Percentiles rank a stretch among this genome's conserved stretches.
Evolutionary conservation across 2,329 filamentous ascomycete genomes (phyloP).

Genomic region (Dendrostoma leiphaemia): DNA sequence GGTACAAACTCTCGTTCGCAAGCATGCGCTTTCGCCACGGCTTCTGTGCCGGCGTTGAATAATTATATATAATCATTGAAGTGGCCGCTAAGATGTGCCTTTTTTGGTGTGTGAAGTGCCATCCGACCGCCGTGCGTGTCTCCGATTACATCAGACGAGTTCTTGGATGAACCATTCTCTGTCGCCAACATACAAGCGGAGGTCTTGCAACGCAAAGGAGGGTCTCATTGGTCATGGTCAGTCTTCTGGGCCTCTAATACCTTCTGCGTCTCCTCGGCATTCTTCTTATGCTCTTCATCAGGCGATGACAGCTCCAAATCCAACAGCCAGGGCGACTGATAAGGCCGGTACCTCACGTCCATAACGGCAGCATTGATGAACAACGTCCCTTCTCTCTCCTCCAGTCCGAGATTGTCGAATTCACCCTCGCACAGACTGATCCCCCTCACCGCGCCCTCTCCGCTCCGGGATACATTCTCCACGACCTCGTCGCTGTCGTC

Average conservation of each 20-base stretch:
- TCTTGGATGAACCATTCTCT: no score
- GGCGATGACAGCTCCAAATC: conserved; percentile 40
- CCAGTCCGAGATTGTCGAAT: conserved; percentile 23
- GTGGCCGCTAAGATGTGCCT: no score
- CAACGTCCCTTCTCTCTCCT: conserved; percentile 47
- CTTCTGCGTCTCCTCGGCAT: conserved; percentile 9
- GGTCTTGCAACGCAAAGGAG: no score
- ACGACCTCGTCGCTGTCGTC: neutral
- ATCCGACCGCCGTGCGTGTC: no score
- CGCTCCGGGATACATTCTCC: neutral
- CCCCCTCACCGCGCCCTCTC: neutral
- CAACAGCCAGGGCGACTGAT: conserved; percentile 53
- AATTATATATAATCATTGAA: no score
- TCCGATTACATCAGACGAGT: no score
- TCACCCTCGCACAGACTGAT: conserved; percentile 40
- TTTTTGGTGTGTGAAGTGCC: no score
- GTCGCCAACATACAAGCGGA: no score
- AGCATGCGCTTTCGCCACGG: neutral
- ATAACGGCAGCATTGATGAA: conserved; percentile 61
- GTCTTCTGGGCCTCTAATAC: neutral
- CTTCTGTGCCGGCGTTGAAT: no score
- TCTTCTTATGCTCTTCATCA: conserved; percentile 6
- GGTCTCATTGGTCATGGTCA: no score
- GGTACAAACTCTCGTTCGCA: neutral
- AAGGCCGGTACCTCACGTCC: conserved; percentile 36